Evolutionary conservation across 495 filamentous ascomycete genomes (phyloP).

Genomic region (Gamarada debralockiae): DNA sequence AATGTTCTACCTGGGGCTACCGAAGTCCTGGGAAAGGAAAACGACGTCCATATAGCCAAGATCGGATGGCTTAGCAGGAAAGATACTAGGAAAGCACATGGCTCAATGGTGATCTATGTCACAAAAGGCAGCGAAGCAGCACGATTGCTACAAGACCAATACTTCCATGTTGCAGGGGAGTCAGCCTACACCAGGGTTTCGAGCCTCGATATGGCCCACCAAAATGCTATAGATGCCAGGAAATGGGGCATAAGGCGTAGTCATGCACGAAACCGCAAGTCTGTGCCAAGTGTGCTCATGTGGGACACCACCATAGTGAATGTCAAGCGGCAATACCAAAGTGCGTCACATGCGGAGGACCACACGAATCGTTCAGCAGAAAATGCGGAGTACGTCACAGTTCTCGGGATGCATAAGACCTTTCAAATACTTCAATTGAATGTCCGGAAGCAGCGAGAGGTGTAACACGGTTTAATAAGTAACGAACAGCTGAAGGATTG

Average conservation of each 20-base stretch:
- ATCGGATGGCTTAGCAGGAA: slow-evolving; percentile 31
- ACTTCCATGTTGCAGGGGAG: slow-evolving; percentile 23
- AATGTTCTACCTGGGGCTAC: slow-evolving; percentile 2
- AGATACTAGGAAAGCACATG: slow-evolving; percentile 28
- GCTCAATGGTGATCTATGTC: slow-evolving; percentile 33
- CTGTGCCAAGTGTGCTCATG: slow-evolving; percentile 27
- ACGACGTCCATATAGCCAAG: slow-evolving; percentile 11
- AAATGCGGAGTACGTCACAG: slow-evolving; percentile 27
- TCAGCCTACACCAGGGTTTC: slow-evolving; percentile 26
- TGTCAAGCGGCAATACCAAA: slow-evolving; percentile 23
- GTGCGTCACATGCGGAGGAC: slow-evolving; percentile 25
- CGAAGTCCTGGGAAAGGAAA: slow-evolving; percentile 11
- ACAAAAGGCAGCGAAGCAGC: slow-evolving; percentile 28
- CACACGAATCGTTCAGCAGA: slow-evolving; percentile 30
- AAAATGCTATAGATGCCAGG: slow-evolving; percentile 9
- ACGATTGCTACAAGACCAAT: not conserved
- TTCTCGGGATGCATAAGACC: too few species aligned
- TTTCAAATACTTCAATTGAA: too few species aligned
- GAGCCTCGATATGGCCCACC: slow-evolving; percentile 25
- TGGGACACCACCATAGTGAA: slow-evolving; percentile 26
- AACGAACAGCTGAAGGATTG: too few species aligned
- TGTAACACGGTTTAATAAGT: too few species aligned
- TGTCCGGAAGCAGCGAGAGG: too few species aligned
- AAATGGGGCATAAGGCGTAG: slow-evolving; percentile 13
- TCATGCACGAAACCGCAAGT: slow-evolving; percentile 26